A percentile compares a stretch with the other conserved stretches of the same genome.
These are phyloP conservation scores for Senna tora DNA, from an alignment of 306 rosid genomes.

Conservation along the genomic window DNA sequence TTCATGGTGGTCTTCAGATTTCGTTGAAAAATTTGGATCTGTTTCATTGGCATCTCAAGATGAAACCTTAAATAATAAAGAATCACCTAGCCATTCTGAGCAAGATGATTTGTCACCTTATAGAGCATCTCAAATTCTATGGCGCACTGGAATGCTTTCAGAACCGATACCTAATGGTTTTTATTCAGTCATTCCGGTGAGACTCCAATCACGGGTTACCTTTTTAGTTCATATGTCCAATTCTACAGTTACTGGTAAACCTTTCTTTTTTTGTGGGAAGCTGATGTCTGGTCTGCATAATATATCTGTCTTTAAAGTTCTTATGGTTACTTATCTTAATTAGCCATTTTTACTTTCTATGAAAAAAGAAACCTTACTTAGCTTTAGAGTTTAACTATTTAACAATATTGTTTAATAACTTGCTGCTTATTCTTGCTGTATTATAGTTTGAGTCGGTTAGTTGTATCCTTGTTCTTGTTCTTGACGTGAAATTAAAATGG, in stretches of 20 bases:
- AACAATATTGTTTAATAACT: conserved; percentile 16
- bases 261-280: background rate
- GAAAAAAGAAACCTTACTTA: background rate
- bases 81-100: conserved; percentile 55
- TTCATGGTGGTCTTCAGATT: conserved; percentile 96
- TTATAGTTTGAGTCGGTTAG: conserved; percentile 31
- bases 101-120: conserved; percentile 68
- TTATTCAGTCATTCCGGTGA: conserved; percentile 89
- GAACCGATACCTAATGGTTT: conserved; percentile 95
- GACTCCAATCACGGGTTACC: conserved; percentile 34
- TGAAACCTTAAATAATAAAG: conserved; percentile 61
- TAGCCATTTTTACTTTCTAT: conserved; percentile 6
- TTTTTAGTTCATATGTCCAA: conserved; percentile 29
- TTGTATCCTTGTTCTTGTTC: conserved; percentile 12
- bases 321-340: conserved; percentile 27
- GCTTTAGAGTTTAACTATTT: conserved; percentile 16
- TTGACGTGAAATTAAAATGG: conserved; percentile 23
- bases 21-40: conserved; percentile 81
- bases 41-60: conserved; percentile 82
- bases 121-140: conserved; percentile 86
- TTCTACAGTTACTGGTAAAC: conserved; percentile 8
- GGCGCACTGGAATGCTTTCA: conserved; percentile 88
- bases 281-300: conserved; percentile 7
- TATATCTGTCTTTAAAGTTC: conserved; percentile 27
- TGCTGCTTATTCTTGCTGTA: conserved; percentile 31